A percentile compares a stretch with the other conserved stretches of the same genome.
phyloP scores from a whole-genome alignment of 225 moss, liverwort and hornwort species.

The Antitrichia curtipendula region DNA sequence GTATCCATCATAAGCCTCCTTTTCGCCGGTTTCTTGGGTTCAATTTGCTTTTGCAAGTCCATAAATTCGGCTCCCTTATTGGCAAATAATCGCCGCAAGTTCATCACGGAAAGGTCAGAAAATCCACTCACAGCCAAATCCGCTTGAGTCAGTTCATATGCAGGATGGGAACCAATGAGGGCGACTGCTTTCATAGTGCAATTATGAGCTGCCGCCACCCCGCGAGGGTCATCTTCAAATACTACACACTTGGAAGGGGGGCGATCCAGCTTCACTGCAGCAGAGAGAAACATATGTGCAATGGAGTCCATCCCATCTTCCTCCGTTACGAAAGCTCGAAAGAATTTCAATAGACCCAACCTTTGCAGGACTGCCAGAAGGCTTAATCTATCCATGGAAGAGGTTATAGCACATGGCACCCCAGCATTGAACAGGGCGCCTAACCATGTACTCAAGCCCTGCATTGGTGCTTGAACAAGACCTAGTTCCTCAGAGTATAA shows the following conservation, averaged over 20 bases:
- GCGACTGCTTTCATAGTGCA: conserved; percentile 99
- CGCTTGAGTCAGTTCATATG: conserved; percentile 91
- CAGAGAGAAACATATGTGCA: conserved; percentile 88
- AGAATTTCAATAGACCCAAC: conserved; percentile 65
- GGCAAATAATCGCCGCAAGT: conserved; percentile 84
- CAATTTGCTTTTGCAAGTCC: conserved; percentile 90
- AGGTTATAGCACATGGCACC: conserved; percentile 92
- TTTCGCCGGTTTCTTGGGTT: conserved; percentile 59
- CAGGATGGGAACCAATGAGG: conserved; percentile 93
- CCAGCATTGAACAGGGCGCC: conserved; percentile 83
- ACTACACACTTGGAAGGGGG: conserved; percentile 90
- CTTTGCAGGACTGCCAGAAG: conserved; percentile 74
- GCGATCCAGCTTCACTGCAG: conserved; percentile 93
- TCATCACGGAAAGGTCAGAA: conserved; percentile 82
- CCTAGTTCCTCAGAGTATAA: conserved; percentile 77
- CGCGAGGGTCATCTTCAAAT: conserved; percentile 95
- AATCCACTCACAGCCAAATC: conserved; percentile 91
- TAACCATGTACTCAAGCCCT: conserved; percentile 80
- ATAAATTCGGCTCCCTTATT: conserved; percentile 95
- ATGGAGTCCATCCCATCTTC: conserved; percentile 99
- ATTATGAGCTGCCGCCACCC: conserved; percentile 90
- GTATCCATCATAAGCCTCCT: conserved; percentile 81
- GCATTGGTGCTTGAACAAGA: conserved; percentile 55
- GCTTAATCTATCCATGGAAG: conserved; percentile 82
- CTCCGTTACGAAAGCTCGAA: conserved; percentile 80